Percentiles rank a stretch among this genome's conserved stretches.
Evolutionary conservation across 169 alveolate species (phyloP).

Genomic region (Plasmodium adleri): DNA sequence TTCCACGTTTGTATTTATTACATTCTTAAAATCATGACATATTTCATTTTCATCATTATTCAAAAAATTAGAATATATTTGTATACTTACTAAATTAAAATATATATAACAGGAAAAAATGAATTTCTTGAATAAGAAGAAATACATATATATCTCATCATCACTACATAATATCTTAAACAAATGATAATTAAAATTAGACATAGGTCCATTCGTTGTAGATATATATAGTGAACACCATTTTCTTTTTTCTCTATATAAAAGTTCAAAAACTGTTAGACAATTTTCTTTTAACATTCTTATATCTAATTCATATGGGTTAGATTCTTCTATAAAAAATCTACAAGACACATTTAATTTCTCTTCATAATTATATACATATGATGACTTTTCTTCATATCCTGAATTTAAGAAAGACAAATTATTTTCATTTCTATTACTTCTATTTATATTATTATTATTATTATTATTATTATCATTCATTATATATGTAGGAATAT

Average conservation of each 20-base stretch:
- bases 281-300: constrained; percentile 63
- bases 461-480: neutral
- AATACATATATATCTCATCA: constrained; percentile 62
- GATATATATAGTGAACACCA: constrained; percentile 63
- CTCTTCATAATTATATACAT: constrained; percentile 37
- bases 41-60: constrained; percentile 7
- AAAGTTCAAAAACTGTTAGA: constrained; percentile 38
- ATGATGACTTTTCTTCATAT: neutral
- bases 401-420: neutral
- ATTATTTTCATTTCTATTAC: constrained; percentile 1
- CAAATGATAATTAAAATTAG: constrained; percentile 68
- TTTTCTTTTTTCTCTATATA: constrained; percentile 28
- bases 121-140: constrained; percentile 50
- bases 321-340: constrained; percentile 43
- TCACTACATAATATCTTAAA: constrained; percentile 54
- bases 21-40: constrained; percentile 1
- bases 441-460: neutral
- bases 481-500: neutral
- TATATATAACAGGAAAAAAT: constrained; percentile 59
- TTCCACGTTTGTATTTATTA: neutral
- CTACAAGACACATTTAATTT: constrained; percentile 33
- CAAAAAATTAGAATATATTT: constrained; percentile 20
- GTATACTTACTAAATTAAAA: constrained; percentile 51
- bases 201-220: constrained; percentile 65
- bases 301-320: constrained; percentile 34